Percentiles rank a stretch among this genome's conserved stretches.
Evolutionary conservation across 83 land plant genomes (phyloP).

Genomic region (Diphasiastrum complanatum): DNA sequence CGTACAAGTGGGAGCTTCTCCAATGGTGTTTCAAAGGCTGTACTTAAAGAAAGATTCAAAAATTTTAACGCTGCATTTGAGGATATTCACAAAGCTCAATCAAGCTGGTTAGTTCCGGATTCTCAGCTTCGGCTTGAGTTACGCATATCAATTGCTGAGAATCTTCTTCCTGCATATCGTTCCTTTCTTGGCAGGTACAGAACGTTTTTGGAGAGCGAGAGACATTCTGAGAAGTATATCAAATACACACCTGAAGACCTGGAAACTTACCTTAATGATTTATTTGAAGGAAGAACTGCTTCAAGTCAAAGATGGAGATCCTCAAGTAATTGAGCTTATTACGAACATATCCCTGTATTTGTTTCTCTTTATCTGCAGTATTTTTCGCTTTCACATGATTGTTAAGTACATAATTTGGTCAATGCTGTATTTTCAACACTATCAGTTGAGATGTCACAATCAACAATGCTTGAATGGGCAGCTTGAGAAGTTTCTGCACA

Average conservation of each 20-base stretch:
- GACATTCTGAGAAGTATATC: constrained; percentile 74
- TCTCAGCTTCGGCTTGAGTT: constrained; percentile 74
- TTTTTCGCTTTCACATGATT: no score
- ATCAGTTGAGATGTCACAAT: no score
- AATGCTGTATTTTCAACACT: no score
- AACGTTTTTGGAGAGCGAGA: constrained; percentile 48
- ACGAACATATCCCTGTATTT: no score
- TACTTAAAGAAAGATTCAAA: constrained; percentile 80
- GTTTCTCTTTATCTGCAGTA: no score
- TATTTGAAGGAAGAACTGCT: constrained; percentile 41
- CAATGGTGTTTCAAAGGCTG: constrained; percentile 36
- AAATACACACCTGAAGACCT: constrained; percentile 71
- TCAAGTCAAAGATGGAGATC: no score
- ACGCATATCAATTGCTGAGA: constrained; percentile 60
- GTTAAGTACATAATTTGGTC: no score
- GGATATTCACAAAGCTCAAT: constrained; percentile 68
- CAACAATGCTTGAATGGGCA: no score
- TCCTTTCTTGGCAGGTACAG: constrained; percentile 49
- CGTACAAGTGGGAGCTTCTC: constrained; percentile 14
- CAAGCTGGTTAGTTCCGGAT: constrained; percentile 67
- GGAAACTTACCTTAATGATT: constrained; percentile 58
- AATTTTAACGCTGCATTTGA: constrained; percentile 66
- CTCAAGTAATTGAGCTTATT: no score
- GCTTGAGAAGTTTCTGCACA: no score
- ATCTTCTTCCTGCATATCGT: constrained; percentile 78